Evolutionary conservation across 1,139 yeast species (phyloP).

Genomic region (Saccharomyces hybrid): DNA sequence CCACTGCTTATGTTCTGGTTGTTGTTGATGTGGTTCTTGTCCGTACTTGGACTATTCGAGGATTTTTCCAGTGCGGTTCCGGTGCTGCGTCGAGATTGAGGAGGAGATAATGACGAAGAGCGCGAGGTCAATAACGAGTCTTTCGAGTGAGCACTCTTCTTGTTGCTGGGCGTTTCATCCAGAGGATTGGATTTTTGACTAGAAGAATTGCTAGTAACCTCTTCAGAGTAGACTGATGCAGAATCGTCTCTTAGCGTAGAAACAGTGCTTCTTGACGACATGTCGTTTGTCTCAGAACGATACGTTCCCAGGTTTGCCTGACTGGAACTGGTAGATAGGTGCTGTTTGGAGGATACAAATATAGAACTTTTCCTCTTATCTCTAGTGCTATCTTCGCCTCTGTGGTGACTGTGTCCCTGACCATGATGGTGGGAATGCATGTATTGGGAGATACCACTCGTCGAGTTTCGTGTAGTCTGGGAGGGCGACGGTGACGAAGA

Average conservation of each 20-base stretch:
- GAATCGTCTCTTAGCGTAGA: constrained; percentile 6
- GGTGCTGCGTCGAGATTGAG: neutral
- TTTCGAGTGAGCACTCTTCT: neutral
- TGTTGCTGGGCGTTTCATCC: neutral
- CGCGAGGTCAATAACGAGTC: neutral
- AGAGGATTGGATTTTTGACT: neutral
- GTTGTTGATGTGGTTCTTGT: constrained; percentile 2
- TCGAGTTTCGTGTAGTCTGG: neutral
- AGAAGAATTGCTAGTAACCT: constrained; percentile 3
- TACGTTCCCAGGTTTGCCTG: constrained; percentile 2
- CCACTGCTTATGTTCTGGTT: neutral
- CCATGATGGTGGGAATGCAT: neutral
- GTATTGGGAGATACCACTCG: neutral
- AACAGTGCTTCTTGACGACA: constrained; percentile 5
- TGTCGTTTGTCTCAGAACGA: constrained; percentile 4
- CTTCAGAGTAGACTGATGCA: constrained; percentile 8
- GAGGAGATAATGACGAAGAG: neutral
- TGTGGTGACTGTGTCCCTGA: neutral
- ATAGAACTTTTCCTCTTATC: constrained; percentile 5
- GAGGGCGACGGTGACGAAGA: neutral
- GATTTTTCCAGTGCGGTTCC: constrained; percentile 1
- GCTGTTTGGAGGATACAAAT: constrained; percentile 1
- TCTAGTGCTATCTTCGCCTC: neutral
- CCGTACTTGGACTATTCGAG: neutral
- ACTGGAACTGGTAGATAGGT: constrained; percentile 4